These are phyloP conservation scores for Blastobotrys terrestris DNA, from an alignment of 805 yeast genomes.

Conservation along the genomic window DNA sequence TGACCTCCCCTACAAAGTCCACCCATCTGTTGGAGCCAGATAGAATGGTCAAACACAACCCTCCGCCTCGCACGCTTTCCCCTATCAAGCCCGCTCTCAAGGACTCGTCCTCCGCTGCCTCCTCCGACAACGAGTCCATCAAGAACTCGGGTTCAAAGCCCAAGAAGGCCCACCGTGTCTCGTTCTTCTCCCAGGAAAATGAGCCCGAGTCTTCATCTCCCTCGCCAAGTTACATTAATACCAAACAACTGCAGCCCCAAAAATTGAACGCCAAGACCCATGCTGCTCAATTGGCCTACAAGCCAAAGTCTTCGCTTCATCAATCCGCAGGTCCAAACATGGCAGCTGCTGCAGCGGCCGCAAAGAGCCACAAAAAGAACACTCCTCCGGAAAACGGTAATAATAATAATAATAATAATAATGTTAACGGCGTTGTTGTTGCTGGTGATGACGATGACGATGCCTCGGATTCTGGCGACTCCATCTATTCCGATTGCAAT, in stretches of 20 bases:
- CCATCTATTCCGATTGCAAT: conserved; percentile 22
- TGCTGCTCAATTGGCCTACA: neutral
- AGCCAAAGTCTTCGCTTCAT: neutral
- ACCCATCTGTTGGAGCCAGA: neutral
- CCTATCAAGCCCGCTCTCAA: conserved; percentile 32
- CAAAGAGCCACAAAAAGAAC: conserved; percentile 2
- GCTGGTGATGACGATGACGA: conserved; percentile 10
- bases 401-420: conserved; percentile 11
- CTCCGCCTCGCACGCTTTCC: conserved; percentile 26
- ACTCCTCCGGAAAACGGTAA: neutral
- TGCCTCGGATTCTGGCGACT: conserved; percentile 17
- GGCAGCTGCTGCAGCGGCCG: neutral
- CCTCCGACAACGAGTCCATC: neutral
- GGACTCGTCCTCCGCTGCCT: conserved; percentile 13
- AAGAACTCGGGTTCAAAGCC: neutral
- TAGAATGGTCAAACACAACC: conserved; percentile 19
- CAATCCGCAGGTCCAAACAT: neutral
- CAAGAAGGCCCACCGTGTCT: neutral
- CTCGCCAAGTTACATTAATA: neutral
- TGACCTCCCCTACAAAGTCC: neutral
- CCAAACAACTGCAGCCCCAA: neutral
- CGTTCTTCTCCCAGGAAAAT: neutral
- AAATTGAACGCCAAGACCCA: neutral
- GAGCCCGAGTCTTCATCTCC: neutral
- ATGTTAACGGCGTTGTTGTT: too few species aligned